Evolutionary conservation across 257 asterid species (phyloP).

Genomic region (Solanum raphanifolium): DNA sequence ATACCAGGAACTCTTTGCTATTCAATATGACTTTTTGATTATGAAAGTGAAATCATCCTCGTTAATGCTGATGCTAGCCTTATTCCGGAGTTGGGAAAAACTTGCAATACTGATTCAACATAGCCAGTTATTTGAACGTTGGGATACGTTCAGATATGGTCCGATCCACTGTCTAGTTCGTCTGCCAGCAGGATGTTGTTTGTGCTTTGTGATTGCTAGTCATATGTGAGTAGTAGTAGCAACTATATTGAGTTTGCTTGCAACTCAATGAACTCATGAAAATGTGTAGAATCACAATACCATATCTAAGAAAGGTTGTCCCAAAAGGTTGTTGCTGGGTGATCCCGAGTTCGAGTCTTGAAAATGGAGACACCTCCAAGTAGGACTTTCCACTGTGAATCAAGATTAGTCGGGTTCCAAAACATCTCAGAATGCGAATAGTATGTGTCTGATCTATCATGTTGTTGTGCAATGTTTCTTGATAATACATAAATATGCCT

Average conservation of each 20-base stretch:
- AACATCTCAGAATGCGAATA: not conserved
- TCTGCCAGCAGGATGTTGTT: not conserved
- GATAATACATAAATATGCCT: not conserved
- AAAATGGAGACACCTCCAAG: not conserved
- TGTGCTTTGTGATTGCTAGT: not conserved
- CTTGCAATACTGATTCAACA: not conserved
- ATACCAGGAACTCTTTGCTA: not conserved
- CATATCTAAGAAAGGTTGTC: not conserved
- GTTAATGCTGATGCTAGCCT: not conserved
- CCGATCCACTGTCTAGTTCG: not conserved
- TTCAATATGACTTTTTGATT: not conserved
- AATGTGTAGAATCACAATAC: not conserved
- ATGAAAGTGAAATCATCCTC: not conserved
- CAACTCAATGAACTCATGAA: not conserved
- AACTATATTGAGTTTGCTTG: not conserved
- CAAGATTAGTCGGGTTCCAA: not conserved
- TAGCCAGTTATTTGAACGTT: not conserved
- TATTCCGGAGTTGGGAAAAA: not conserved
- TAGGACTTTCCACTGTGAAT: not conserved
- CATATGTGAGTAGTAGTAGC: not conserved
- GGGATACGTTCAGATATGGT: not conserved
- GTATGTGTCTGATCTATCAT: not conserved
- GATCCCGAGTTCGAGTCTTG: not conserved
- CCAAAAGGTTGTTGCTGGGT: not conserved
- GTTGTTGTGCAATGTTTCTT: not conserved